Conservation (phyloP, 129 eudicot species). For the Cynara cardunculus region DNA sequence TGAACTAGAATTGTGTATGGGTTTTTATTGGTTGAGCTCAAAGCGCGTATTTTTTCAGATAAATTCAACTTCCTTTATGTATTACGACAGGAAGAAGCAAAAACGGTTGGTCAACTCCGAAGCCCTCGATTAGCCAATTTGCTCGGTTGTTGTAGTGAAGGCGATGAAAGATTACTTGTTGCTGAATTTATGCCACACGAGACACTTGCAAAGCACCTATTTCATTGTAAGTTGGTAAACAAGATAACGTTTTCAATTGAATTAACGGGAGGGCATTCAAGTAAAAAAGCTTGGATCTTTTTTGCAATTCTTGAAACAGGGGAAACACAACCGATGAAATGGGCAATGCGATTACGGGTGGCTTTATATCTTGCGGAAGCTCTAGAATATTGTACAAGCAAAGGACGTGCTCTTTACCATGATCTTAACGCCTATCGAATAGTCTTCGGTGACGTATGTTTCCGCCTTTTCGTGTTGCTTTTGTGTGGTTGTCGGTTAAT, state of each 20-base stretch:
- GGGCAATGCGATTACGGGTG: conserved; percentile 95
- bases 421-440: conserved; percentile 89
- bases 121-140: conserved; percentile 70
- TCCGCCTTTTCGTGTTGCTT: background rate
- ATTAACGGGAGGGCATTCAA: background rate
- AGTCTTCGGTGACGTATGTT: conserved; percentile 68
- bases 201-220: conserved; percentile 78
- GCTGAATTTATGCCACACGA: conserved; percentile 88
- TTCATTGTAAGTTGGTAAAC: conserved; percentile 59
- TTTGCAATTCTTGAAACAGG: conserved; percentile 44
- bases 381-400: conserved; percentile 81
- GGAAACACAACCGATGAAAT: conserved; percentile 91
- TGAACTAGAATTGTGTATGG: too few relatives aligned
- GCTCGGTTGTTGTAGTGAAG: conserved; percentile 86
- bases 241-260: background rate
- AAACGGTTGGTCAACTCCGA: conserved; percentile 81
- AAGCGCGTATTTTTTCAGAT: background rate
- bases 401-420: conserved; percentile 80
- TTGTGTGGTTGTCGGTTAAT: background rate
- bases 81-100: conserved; percentile 67
- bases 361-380: conserved; percentile 87
- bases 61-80: background rate
- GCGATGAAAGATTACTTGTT: conserved; percentile 75
- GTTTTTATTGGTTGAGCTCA: background rate
- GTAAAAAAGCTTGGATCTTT: conserved; percentile 4